A percentile compares a stretch with the other conserved stretches of the same genome.
phyloP scores from a whole-genome alignment of 345 rosid species.

The Hibiscus syriacus region DNA sequence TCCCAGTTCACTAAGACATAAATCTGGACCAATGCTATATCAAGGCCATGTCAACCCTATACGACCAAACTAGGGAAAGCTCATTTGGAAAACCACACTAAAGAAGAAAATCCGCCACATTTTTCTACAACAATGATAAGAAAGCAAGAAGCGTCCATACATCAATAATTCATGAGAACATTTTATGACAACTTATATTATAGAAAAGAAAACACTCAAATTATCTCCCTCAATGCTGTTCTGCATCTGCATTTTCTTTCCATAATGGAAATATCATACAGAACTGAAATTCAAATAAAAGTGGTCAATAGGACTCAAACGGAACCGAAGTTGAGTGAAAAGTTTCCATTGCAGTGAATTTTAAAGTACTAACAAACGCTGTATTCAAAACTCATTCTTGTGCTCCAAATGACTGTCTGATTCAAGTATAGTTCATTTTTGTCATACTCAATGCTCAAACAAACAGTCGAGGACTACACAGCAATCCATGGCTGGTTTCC shows the following conservation, averaged over 20 bases:
- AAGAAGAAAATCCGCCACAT: not conserved
- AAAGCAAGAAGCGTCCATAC: not conserved
- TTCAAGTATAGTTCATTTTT: slow-evolving; percentile 1
- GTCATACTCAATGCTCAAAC: not conserved
- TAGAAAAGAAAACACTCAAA: not conserved
- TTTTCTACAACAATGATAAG: not conserved
- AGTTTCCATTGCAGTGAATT: not conserved
- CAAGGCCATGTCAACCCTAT: not conserved
- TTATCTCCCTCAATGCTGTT: not conserved
- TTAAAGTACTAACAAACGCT: not conserved
- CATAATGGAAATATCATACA: not conserved
- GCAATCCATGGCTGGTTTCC: not conserved
- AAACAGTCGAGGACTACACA: not conserved
- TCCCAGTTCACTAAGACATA: not conserved
- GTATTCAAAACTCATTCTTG: not conserved
- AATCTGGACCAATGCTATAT: not conserved
- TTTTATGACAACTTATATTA: not conserved
- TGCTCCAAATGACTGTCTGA: not conserved
- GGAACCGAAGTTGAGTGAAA: not conserved
- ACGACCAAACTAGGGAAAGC: not conserved
- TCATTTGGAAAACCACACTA: not conserved
- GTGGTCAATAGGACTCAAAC: not conserved
- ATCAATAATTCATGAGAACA: not conserved
- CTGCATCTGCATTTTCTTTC: not conserved
- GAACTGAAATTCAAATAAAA: not conserved